A percentile compares a stretch with the other conserved stretches of the same genome.
phyloP scores from a whole-genome alignment of 1,284 basidiomycete species.

The Cystobasidium sp. region DNA sequence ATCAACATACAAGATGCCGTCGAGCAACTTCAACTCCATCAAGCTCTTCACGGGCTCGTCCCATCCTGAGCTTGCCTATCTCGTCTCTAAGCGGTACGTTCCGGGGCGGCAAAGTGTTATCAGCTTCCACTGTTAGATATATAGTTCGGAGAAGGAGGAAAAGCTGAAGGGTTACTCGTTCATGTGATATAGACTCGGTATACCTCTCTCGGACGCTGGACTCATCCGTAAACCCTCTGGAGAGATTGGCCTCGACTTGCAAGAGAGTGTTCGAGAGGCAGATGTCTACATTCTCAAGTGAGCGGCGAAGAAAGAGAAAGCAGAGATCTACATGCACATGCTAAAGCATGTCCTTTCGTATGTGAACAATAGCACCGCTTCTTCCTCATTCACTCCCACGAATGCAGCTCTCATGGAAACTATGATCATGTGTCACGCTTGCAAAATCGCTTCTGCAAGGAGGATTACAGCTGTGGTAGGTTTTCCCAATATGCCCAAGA shows the following conservation, averaged over 20 bases:
- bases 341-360: neutral
- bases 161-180: neutral
- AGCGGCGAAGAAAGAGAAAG: neutral
- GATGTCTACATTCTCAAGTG: conserved; percentile 98
- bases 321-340: neutral
- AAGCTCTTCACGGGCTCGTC: conserved; percentile 81
- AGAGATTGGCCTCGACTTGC: conserved; percentile 66
- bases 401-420: conserved; percentile 53
- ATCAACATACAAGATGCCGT: conserved; percentile 15
- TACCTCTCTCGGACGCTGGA: conserved; percentile 63
- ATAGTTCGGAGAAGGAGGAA: neutral
- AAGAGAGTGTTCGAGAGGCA: conserved; percentile 94
- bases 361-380: conserved; percentile 47
- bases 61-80: conserved; percentile 92
- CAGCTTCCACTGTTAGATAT: too few species aligned
- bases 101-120: conserved; percentile 47
- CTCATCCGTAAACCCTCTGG: conserved; percentile 73
- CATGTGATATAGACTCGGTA: conserved; percentile 67
- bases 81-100: conserved; percentile 85
- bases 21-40: conserved; percentile 60
- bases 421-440: conserved; percentile 96
- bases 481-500: neutral
- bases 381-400: conserved; percentile 50
- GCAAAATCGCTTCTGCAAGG: conserved; percentile 82
- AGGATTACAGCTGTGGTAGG: conserved; percentile 86